These are phyloP conservation scores for Sclerospora graminicola DNA, from an alignment of 352 stramenopile species.

Conservation along the genomic window DNA sequence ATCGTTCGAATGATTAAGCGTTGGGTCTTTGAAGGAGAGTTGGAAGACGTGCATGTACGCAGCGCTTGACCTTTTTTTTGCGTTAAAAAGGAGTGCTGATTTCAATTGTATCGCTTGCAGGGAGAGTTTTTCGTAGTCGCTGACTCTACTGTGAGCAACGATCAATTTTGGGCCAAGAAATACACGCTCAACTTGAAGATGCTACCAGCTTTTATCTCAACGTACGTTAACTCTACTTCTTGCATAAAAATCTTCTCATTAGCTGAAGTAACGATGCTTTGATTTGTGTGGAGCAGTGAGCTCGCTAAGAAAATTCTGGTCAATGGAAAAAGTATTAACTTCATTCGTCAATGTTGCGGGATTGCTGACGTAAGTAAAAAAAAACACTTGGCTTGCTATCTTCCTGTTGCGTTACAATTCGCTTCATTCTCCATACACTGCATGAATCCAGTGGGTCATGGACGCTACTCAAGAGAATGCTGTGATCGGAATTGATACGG, in stretches of 20 bases:
- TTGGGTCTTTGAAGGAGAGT: constrained; percentile 82
- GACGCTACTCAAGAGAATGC: constrained; percentile 35
- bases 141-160: constrained; percentile 56
- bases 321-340: constrained; percentile 98
- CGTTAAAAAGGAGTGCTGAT: not conserved
- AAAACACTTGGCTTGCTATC: not conserved
- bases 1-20: constrained; percentile 84
- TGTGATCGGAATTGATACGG: constrained; percentile 32
- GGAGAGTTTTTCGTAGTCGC: constrained; percentile 83
- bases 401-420: no score
- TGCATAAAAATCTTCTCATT: no score
- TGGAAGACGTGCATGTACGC: constrained; percentile 79
- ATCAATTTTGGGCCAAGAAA: constrained; percentile 81
- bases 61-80: not conserved
- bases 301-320: constrained; percentile 91
- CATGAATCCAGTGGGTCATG: constrained; percentile 56
- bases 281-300: constrained; percentile 29
- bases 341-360: constrained; percentile 92
- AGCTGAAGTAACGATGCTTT: not conserved
- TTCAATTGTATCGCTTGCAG: constrained; percentile 16
- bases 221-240: no score
- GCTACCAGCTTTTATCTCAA: constrained; percentile 81
- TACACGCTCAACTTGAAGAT: constrained; percentile 80
- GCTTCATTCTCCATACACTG: not conserved
- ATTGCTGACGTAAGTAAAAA: constrained; percentile 69